Evolutionary conservation across 805 yeast genomes (phyloP).

Genomic region (Myxozyma lipomycoides): DNA sequence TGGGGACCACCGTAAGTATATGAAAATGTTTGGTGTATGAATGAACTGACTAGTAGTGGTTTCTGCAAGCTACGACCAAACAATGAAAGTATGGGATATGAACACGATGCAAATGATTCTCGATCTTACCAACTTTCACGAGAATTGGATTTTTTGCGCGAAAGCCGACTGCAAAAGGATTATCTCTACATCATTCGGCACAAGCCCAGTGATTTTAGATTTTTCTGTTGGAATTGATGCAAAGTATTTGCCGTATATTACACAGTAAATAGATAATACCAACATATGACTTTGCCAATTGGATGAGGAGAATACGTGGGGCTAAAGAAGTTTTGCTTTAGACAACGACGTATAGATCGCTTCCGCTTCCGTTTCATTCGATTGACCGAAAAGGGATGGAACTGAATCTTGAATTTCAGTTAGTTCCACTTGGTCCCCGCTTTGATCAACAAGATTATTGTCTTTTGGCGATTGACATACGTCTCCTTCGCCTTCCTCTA

Average conservation of each 20-base stretch:
- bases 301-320: too few species aligned
- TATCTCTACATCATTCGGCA: slow-evolving; percentile 38
- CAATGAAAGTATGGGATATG: slow-evolving; percentile 39
- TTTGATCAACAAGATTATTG: too few species aligned
- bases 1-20: slow-evolving; percentile 22
- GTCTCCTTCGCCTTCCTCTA: too few species aligned
- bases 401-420: background rate
- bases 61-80: slow-evolving; percentile 39
- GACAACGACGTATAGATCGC: background rate
- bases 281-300: too few species aligned
- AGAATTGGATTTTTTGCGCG: slow-evolving; percentile 38
- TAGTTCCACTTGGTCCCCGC: too few species aligned
- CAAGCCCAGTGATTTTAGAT: slow-evolving; percentile 36
- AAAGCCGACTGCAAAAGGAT: slow-evolving; percentile 32
- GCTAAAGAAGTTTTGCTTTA: background rate
- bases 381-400: background rate
- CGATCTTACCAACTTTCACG: slow-evolving; percentile 35
- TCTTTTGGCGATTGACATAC: too few species aligned
- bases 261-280: background rate
- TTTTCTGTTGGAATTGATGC: slow-evolving; percentile 34
- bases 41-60: too few species aligned
- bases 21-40: too few species aligned
- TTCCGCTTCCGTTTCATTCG: background rate
- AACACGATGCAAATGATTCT: slow-evolving; percentile 31
- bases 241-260: slow-evolving; percentile 19